These are phyloP conservation scores for Thalassiosira livingstoniorum DNA, from an alignment of 352 stramenopile species.

Conservation along the genomic window DNA sequence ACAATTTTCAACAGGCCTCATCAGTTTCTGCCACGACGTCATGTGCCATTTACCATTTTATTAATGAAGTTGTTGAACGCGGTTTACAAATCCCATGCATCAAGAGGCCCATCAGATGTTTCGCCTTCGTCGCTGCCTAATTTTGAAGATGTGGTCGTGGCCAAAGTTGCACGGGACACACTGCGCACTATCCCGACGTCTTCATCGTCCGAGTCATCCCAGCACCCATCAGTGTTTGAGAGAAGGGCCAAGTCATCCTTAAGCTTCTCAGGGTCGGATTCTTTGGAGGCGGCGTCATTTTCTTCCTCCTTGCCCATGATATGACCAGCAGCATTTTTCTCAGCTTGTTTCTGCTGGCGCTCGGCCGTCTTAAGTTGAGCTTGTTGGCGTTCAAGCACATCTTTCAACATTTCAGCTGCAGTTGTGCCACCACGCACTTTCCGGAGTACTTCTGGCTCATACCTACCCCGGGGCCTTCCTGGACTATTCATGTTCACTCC, in stretches of 20 bases:
- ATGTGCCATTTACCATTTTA: no score
- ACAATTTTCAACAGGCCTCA: no score
- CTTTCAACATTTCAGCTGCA: conserved; percentile 85
- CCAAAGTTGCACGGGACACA: conserved; percentile 58
- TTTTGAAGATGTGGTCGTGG: conserved; percentile 55
- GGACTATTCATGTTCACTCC: conserved; percentile 86
- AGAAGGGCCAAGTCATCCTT: conserved; percentile 79
- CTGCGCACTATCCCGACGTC: conserved; percentile 59
- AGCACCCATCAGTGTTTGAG: conserved; percentile 81
- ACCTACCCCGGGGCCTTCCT: conserved; percentile 77
- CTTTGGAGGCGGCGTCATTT: conserved; percentile 46
- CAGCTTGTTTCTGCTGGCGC: conserved; percentile 72
- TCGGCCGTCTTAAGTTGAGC: conserved; percentile 82
- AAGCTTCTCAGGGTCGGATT: conserved; percentile 53
- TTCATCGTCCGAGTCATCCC: conserved; percentile 84
- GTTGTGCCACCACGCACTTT: conserved; percentile 84
- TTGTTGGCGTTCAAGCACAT: conserved; percentile 83
- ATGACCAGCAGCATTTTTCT: conserved; percentile 80
- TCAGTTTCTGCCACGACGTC: no score
- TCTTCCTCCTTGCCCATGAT: conserved; percentile 76
- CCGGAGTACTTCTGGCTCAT: conserved; percentile 84
- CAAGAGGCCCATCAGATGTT: conserved; percentile 37
- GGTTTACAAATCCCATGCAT: conserved; percentile 63
- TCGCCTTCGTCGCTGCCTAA: conserved; percentile 36
- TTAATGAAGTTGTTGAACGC: no score